Evolutionary conservation across 345 rosid genomes (phyloP), one percentile per base, ranked within the genome.

Genomic region (Eucalyptus marginata): DNA sequence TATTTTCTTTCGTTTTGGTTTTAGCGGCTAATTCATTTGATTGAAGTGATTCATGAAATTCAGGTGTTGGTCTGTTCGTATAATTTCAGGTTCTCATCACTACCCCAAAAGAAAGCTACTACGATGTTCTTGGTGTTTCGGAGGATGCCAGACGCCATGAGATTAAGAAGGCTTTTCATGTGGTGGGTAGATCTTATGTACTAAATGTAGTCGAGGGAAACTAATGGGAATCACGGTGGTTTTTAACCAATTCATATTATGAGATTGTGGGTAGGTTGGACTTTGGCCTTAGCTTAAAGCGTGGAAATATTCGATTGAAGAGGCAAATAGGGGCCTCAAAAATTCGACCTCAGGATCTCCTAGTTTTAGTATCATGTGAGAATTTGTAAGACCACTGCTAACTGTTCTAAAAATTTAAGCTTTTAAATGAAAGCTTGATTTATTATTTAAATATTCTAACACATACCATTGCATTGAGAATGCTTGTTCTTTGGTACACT

Each of bases 81-180:
- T 14, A 15, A 66, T 51, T 66, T 56, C 91, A 95, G 99, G 96
- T 89, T 80, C 68, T 86, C 81, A 88, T 13, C 87, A 85, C 86
- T 92, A 95, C 59, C 87, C 93, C 87, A 92, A 92, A 88, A 91
- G 87, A 85, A 85, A 93, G 92, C 86, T 95, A 93, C 92, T 96
- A 96, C 87, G 96, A 95, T 90, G 88, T 95, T 90, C 97, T 97
- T 24, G 98, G 99, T 81, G 96, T 96, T 90, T 88, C 95, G 4
- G 92, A 94, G 52, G 94, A 92, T 91, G 99, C 98, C 56, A 92
- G 96, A 16, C 71, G 92, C 29, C 96, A 96, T 14, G 98, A 97
- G 92, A 96, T 96, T 86, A 96, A 96, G 92, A 94, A 93, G 92
- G 95, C 99, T 3, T 97, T 94, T 92, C 98, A 90, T 91, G 89